Conservation (phyloP, 1,284 basidiomycete species). For the Cryptococcus maquisensis region DNA sequence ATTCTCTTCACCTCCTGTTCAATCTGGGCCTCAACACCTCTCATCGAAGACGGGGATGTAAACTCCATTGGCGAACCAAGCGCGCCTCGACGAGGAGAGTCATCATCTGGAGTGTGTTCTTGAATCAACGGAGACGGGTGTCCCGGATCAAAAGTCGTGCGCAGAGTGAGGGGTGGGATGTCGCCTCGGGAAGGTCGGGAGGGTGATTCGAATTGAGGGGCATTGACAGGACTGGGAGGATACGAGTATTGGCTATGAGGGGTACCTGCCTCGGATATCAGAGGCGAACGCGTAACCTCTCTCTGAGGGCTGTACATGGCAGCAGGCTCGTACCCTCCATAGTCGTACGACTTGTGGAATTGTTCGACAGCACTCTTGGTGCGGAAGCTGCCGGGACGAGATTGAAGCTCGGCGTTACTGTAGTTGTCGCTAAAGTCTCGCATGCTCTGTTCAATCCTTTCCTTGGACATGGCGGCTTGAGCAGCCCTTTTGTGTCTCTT, state of each 20-base stretch:
- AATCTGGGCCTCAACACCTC: constrained; percentile 17
- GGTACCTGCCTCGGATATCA: constrained; percentile 8
- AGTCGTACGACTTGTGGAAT: constrained; percentile 6
- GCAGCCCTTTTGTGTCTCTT: constrained; percentile 1
- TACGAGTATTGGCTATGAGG: constrained; percentile 17
- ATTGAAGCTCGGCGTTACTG: not conserved
- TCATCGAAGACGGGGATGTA: constrained; percentile 16
- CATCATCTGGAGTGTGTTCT: not conserved
- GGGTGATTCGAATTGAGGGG: constrained; percentile 1
- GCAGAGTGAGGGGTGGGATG: constrained; percentile 12
- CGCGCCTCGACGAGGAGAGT: not conserved
- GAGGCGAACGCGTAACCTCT: constrained; percentile 16
- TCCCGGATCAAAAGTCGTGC: constrained; percentile 10
- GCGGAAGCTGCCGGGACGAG: too few species aligned
- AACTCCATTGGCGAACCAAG: constrained; percentile 6
- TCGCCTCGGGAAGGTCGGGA: not conserved
- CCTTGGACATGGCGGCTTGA: not conserved
- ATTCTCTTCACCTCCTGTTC: constrained; percentile 12
- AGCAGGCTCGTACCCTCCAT: constrained; percentile 17
- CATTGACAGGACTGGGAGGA: constrained; percentile 11
- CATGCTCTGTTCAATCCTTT: not conserved
- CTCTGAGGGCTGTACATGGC: constrained; percentile 18
- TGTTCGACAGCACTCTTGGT: constrained; percentile 1
- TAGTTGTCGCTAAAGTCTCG: not conserved
- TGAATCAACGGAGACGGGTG: not conserved